A percentile compares a stretch with the other conserved stretches of the same genome.
These are phyloP conservation scores for Phlebopus sp. DNA, from an alignment of 1,284 basidiomycete genomes.

Conservation along the genomic window DNA sequence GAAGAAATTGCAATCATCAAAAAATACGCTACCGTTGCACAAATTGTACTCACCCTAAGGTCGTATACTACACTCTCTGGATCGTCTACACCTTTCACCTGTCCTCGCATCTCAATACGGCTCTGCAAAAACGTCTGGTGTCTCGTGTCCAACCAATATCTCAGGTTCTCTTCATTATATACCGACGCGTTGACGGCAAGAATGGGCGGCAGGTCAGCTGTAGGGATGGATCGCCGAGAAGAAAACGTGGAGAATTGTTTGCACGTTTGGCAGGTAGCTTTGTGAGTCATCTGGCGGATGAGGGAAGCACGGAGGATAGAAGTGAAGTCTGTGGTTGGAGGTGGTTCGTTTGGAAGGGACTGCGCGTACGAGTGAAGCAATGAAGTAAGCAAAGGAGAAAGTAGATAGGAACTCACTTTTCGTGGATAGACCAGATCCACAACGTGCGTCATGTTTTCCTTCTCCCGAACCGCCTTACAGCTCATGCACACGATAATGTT, in stretches of 20 bases:
- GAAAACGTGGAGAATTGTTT: conserved; percentile 74
- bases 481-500: conserved; percentile 73
- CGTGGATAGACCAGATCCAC: conserved; percentile 90
- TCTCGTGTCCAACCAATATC: conserved; percentile 72
- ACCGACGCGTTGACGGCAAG: conserved; percentile 86
- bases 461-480: conserved; percentile 70
- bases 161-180: conserved; percentile 72
- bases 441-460: conserved; percentile 75
- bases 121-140: conserved; percentile 49
- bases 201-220: conserved; percentile 77
- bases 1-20: not conserved
- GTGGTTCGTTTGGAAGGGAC: conserved; percentile 49
- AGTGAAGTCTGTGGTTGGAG: conserved; percentile 57
- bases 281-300: conserved; percentile 78
- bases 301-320: conserved; percentile 77
- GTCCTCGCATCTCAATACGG: conserved; percentile 51
- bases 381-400: not conserved
- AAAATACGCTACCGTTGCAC: not conserved
- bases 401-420: conserved; percentile 47
- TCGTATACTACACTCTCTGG: conserved; percentile 61
- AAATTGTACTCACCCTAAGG: conserved; percentile 55
- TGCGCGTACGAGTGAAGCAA: conserved; percentile 15
- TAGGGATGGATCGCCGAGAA: conserved; percentile 68
- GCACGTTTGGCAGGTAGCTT: conserved; percentile 84
- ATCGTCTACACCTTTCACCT: conserved; percentile 60